These are phyloP conservation scores for Lecanicillium sp. DNA, from an alignment of 2,329 filamentous ascomycete genomes.

Conservation along the genomic window DNA sequence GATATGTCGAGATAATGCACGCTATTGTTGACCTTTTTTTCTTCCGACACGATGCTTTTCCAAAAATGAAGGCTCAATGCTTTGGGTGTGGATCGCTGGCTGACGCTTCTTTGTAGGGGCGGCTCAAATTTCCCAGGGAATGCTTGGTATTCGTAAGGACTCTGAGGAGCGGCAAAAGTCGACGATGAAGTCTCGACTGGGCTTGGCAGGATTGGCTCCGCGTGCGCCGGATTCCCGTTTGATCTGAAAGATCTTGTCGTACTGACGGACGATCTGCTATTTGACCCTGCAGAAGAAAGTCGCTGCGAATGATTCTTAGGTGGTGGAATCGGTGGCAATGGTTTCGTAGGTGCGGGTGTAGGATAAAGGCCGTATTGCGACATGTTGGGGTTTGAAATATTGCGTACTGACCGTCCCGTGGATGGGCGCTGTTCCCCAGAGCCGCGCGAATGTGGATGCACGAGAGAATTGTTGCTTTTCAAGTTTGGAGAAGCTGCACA, in stretches of 20 bases:
- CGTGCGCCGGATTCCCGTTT: neutral
- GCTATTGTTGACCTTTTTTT: constrained; percentile 26
- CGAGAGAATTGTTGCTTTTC: neutral
- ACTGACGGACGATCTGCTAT: constrained; percentile 12
- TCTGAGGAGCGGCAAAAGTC: neutral
- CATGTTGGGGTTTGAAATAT: neutral
- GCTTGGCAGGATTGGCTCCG: neutral
- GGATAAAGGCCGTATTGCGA: constrained; percentile 11
- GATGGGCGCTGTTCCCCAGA: constrained; percentile 1
- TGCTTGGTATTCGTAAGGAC: neutral
- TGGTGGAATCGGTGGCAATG: constrained; percentile 11
- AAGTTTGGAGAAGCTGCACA: neutral
- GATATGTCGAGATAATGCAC: constrained; percentile 33
- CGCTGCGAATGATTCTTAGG: neutral
- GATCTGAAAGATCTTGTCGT: constrained; percentile 6
- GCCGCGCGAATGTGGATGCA: neutral
- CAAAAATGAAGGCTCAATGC: constrained; percentile 14
- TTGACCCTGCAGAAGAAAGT: constrained; percentile 1
- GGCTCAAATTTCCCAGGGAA: neutral
- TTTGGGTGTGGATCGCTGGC: constrained; percentile 5
- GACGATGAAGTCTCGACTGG: neutral
- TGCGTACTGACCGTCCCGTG: neutral
- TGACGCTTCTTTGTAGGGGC: neutral
- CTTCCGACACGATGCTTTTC: constrained; percentile 20
- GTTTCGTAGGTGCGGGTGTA: constrained; percentile 9